Percentiles rank a stretch among this genome's conserved stretches.
These are phyloP conservation scores for Paramyrothecium roridum DNA, from an alignment of 2,329 filamentous ascomycete species.

Conservation along the genomic window DNA sequence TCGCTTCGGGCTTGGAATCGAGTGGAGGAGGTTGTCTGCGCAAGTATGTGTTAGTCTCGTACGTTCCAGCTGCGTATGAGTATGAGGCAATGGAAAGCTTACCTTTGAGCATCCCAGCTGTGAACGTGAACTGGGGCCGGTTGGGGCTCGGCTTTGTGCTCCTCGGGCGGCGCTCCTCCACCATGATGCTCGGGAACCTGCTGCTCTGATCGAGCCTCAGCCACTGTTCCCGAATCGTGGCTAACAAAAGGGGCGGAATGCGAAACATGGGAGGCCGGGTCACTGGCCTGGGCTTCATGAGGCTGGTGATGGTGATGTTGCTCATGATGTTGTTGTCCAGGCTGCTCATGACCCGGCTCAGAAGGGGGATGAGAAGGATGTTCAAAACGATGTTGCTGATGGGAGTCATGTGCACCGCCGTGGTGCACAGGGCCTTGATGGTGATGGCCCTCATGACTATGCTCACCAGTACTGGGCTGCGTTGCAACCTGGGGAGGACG, in stretches of 20 bases:
- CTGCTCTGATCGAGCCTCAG: conserved; percentile 44
- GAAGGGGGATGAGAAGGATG: conserved; percentile 11
- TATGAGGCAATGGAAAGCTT: conserved; percentile 12
- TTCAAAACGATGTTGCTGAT: conserved; percentile 9
- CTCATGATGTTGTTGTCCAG: conserved; percentile 13
- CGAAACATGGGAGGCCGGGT: conserved; percentile 13
- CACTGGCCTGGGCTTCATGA: conserved; percentile 12
- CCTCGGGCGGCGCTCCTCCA: conserved; percentile 9
- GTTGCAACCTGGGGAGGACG: conserved; percentile 18
- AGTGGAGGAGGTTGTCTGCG: conserved; percentile 58
- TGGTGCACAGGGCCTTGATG: not conserved
- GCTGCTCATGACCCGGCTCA: conserved; percentile 8
- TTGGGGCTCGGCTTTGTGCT: conserved; percentile 15
- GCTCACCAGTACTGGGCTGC: conserved; percentile 13
- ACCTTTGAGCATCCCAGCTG: conserved; percentile 56
- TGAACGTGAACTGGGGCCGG: conserved; percentile 22
- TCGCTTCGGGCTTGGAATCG: conserved; percentile 77
- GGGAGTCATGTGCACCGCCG: not conserved
- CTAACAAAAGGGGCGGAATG: conserved; percentile 23
- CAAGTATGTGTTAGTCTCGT: not conserved
- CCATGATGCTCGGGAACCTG: conserved; percentile 12
- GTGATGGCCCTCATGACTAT: conserved; percentile 18
- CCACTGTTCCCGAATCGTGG: conserved; percentile 41
- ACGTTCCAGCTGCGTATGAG: not conserved
- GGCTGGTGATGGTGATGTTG: conserved; percentile 12